Conservation (phyloP, 352 stramenopile genomes). For the Aphanomyces invadans region DNA sequence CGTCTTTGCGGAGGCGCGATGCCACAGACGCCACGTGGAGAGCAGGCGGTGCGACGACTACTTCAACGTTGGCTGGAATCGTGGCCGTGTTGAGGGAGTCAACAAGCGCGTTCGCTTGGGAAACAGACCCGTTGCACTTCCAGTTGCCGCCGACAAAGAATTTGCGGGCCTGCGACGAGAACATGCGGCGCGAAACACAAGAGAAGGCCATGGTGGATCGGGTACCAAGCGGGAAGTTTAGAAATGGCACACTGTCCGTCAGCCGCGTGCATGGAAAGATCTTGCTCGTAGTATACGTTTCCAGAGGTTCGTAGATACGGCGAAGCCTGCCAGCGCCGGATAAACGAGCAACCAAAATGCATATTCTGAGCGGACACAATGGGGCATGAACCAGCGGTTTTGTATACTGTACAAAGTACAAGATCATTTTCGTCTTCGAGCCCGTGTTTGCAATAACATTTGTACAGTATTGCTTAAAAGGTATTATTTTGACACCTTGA, state of each 20-base stretch:
- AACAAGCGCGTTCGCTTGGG: constrained; percentile 60
- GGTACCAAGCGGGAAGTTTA: constrained; percentile 2
- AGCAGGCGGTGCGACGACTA: constrained; percentile 94
- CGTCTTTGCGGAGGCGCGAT: constrained; percentile 47
- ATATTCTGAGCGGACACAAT: no score
- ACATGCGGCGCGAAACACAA: constrained; percentile 11
- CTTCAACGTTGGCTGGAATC: constrained; percentile 82
- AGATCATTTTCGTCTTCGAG: no score
- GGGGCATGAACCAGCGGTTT: no score
- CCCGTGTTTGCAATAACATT: no score
- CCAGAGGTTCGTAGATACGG: not conserved
- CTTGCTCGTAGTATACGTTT: not conserved
- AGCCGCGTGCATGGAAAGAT: constrained; percentile 4
- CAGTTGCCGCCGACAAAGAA: constrained; percentile 99
- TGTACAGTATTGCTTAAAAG: no score
- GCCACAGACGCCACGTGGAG: constrained; percentile 81
- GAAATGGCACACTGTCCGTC: not conserved
- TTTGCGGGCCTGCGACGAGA: constrained; percentile 80
- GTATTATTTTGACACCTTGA: not conserved
- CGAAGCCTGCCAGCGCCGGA: not conserved
- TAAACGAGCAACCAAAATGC: not conserved
- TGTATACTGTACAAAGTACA: no score
- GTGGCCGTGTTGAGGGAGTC: constrained; percentile 77
- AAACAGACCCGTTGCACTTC: constrained; percentile 92
- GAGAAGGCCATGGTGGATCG: constrained; percentile 3